Base-by-base conservation (phyloP, 352 stramenopile genomes). In the Phytopythium helicoides region DNA sequence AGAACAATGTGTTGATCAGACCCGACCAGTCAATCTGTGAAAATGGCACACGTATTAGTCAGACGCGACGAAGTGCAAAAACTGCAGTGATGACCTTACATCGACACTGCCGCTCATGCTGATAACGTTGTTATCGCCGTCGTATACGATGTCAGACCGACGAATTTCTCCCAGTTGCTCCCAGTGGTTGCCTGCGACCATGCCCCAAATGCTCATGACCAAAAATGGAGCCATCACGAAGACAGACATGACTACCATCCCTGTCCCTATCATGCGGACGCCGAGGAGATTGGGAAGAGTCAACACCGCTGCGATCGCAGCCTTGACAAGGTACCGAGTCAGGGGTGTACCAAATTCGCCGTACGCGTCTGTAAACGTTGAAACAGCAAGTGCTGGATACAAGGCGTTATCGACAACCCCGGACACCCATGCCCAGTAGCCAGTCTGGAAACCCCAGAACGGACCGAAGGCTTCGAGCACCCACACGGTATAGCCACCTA, bases 1-100 rank as follows among this genome's bases (percentile, higher is more conserved):
- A 98, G 67, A 97, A 98, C 19, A 98, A 68, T 54, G 96, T 97
- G 62, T 97, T 98, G 26, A 98, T 66, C 40, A 94, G 91, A 18
- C 75, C 68, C 14, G 83, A 71, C 86, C 87, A 98, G 22, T 96
- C 54, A 53, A 82, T 81, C 48, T 73, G 9, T 10, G 9, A 33
- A 9, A 33, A 10, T 10, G 5, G 28, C 28, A 33, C 5, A 33
- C 5, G 28, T 10, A 33, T 33, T 10, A 33, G 28, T 33, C 28
- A 10, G 28, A 9, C 28, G 9, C 28, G 9, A 33, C 9, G 28
- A 33, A 9, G 5, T 9, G n/a, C n/a, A 10, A 33, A 9, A 33
- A 10, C 5, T 33, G 28, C 28, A 9, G 28, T 10, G 9, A 9
- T 5, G 28, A 1, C 52, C 55, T 59, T 50, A 71, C 55, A 38